Conservation (phyloP, 192 early-diverging fungal genomes). For the Entomortierella parvispora region DNA sequence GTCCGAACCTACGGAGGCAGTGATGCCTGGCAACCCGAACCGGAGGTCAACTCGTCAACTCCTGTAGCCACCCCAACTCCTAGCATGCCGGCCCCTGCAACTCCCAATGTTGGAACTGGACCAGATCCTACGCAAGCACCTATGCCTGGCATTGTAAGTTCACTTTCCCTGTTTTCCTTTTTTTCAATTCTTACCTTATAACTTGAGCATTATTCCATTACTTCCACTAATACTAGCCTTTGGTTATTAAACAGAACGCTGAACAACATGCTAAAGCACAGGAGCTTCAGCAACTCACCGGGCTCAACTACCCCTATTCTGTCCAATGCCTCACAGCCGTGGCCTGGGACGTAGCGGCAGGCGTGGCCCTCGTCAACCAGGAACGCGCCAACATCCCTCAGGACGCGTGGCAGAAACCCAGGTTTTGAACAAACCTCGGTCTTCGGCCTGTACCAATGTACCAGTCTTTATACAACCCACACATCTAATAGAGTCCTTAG, state of each 20-base stretch:
- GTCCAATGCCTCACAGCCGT: conserved; percentile 37
- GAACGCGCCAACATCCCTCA: conserved; percentile 24
- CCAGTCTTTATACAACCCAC: too few relatives aligned
- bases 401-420: conserved; percentile 8
- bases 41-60: conserved; percentile 2
- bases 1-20: conserved; percentile 36
- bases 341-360: conserved; percentile 35
- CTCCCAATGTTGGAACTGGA: too few relatives aligned
- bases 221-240: background rate
- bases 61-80: conserved; percentile 1
- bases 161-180: too few relatives aligned
- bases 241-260: conserved; percentile 14
- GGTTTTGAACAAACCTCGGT: too few relatives aligned
- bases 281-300: conserved; percentile 37
- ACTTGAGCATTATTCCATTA: too few relatives aligned
- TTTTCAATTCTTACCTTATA: background rate
- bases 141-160: too few relatives aligned
- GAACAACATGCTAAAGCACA: conserved; percentile 45
- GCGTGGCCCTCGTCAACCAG: conserved; percentile 23
- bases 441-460: too few relatives aligned
- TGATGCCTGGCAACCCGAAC: conserved; percentile 27
- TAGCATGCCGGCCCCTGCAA: background rate
- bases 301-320: conserved; percentile 42
- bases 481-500: too few relatives aligned
- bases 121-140: too few relatives aligned